These are phyloP conservation scores for Tilletia indica DNA, from an alignment of 1,284 basidiomycete species.

Conservation along the genomic window DNA sequence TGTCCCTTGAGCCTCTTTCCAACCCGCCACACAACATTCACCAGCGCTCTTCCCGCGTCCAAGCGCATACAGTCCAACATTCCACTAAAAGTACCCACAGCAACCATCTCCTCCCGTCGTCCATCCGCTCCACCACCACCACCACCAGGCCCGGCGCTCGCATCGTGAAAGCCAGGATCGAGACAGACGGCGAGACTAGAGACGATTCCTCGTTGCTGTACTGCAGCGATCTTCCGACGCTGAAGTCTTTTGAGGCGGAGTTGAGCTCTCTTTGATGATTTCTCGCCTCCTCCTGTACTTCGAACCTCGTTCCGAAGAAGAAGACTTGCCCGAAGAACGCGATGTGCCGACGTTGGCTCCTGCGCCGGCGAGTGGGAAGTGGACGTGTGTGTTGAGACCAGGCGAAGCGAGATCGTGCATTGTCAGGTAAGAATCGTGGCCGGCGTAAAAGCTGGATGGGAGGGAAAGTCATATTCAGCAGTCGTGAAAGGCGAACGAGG, in stretches of 20 bases:
- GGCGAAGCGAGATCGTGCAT: constrained; percentile 33
- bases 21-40: constrained; percentile 35
- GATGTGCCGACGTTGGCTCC: constrained; percentile 17
- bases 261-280: background rate
- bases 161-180: constrained; percentile 16
- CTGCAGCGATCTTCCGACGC: background rate
- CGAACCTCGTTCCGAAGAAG: background rate
- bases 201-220: constrained; percentile 22
- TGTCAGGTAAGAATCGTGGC: constrained; percentile 27
- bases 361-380: constrained; percentile 25
- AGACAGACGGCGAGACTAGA: constrained; percentile 30
- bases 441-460: constrained; percentile 32
- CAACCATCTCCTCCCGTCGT: constrained; percentile 34
- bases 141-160: background rate
- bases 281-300: background rate
- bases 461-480: too few relatives aligned
- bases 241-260: background rate
- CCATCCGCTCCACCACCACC: background rate
- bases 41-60: constrained; percentile 12
- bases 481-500: too few relatives aligned
- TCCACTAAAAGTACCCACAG: constrained; percentile 40
- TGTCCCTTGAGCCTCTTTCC: constrained; percentile 39
- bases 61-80: constrained; percentile 35
- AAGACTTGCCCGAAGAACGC: too few relatives aligned
- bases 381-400: constrained; percentile 38